Conservation (phyloP, 495 filamentous ascomycete genomes). For the Ascodesmis nigricans region DNA sequence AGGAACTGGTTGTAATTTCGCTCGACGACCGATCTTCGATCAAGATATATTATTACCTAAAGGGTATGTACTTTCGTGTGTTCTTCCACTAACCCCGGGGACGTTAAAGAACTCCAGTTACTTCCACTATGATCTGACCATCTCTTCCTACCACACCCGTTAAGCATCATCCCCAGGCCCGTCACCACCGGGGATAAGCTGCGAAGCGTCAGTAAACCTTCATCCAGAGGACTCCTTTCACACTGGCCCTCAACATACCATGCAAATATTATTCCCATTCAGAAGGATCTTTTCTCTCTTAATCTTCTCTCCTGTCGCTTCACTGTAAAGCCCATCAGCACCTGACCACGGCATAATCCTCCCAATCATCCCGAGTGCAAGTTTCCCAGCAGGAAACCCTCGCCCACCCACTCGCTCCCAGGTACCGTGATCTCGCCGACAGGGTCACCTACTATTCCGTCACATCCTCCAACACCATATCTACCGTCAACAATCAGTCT, state of each 20-base stretch:
- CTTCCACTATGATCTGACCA: too few relatives aligned
- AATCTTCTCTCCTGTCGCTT: constrained; percentile 64
- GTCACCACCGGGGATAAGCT: constrained; percentile 80
- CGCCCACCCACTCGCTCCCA: neutral
- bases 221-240: neutral
- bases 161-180: constrained; percentile 37
- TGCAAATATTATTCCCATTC: constrained; percentile 99
- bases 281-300: constrained; percentile 84
- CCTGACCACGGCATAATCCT: too few relatives aligned
- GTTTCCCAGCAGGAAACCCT: neutral
- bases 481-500: constrained; percentile 27
- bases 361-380: constrained; percentile 8
- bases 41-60: too few relatives aligned
- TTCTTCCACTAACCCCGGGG: too few relatives aligned
- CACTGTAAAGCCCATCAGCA: too few relatives aligned
- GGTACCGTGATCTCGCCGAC: too few relatives aligned
- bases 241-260: constrained; percentile 35
- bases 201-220: constrained; percentile 4
- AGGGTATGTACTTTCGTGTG: too few relatives aligned
- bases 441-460: constrained; percentile 67
- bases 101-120: too few relatives aligned
- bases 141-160: too few relatives aligned
- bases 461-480: constrained; percentile 95
- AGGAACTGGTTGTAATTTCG: too few relatives aligned
- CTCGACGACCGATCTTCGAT: too few relatives aligned